A percentile compares a stretch with the other conserved stretches of the same genome.
phyloP scores from a whole-genome alignment of 208 protist species.

The Trypanosoma congolense region DNA sequence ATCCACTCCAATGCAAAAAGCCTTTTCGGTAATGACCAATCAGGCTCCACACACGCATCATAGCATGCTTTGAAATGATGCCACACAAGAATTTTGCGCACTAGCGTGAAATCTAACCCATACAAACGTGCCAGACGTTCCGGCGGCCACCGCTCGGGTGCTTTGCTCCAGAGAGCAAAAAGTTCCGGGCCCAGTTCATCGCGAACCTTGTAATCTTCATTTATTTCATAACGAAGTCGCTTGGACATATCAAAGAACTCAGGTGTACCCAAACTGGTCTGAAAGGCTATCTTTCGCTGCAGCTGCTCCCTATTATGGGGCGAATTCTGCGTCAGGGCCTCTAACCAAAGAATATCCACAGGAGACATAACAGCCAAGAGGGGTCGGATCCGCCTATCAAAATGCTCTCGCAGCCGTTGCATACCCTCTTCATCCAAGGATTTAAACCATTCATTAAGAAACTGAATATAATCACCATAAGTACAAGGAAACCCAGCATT shows the following conservation, averaged over 20 bases:
- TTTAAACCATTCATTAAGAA: constrained; percentile 93
- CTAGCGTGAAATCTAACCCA: constrained; percentile 88
- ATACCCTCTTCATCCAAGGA: constrained; percentile 88
- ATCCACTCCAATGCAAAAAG: constrained; percentile 93
- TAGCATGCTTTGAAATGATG: constrained; percentile 94
- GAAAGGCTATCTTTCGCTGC: constrained; percentile 84
- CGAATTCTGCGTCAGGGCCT: constrained; percentile 89
- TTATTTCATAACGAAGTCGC: constrained; percentile 89
- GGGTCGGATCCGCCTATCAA: constrained; percentile 88
- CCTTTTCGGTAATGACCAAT: constrained; percentile 90
- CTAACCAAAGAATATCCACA: constrained; percentile 87
- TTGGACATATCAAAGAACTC: constrained; percentile 93
- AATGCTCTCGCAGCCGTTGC: constrained; percentile 89
- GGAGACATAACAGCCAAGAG: constrained; percentile 91
- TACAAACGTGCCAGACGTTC: constrained; percentile 92
- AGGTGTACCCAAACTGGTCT: constrained; percentile 88
- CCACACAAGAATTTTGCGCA: constrained; percentile 91
- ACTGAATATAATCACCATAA: constrained; percentile 92
- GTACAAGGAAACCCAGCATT: constrained; percentile 84
- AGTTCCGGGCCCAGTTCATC: constrained; percentile 91
- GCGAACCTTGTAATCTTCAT: constrained; percentile 92
- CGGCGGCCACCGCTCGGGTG: constrained; percentile 91
- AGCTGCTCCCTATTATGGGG: constrained; percentile 82
- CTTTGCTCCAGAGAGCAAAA: constrained; percentile 91
- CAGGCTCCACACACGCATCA: constrained; percentile 90